A percentile compares a stretch with the other conserved stretches of the same genome.
Evolutionary conservation across 305 asterid species (phyloP).

Genomic region (Fraxinus baroniana): DNA sequence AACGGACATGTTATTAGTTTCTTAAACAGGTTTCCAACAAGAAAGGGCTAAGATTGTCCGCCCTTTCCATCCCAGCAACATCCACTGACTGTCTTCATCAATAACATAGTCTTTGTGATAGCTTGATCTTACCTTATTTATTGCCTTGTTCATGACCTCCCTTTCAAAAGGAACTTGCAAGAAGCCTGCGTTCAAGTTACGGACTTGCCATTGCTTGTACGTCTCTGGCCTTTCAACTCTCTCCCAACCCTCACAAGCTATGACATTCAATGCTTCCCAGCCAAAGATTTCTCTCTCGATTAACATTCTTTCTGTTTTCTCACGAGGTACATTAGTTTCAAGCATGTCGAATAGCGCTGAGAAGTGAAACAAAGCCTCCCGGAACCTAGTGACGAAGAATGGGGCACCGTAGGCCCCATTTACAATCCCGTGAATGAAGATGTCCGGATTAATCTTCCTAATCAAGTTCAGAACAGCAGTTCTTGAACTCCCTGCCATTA

Average conservation of each 20-base stretch:
- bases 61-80: background rate
- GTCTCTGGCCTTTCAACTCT: conserved; percentile 84
- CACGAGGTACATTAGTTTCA: conserved; percentile 60
- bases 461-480: conserved; percentile 54
- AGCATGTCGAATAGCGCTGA: conserved; percentile 78
- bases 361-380: conserved; percentile 77
- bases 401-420: conserved; percentile 77
- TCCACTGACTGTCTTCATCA: conserved; percentile 37
- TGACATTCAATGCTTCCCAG: background rate
- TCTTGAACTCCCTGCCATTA: conserved; percentile 53
- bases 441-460: conserved; percentile 54
- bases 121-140: conserved; percentile 38
- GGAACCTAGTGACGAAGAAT: conserved; percentile 65
- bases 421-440: conserved; percentile 63
- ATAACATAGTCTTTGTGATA: conserved; percentile 71
- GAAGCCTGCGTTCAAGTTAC: conserved; percentile 62
- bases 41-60: background rate
- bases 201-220: conserved; percentile 80
- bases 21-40: background rate
- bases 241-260: conserved; percentile 45
- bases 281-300: background rate
- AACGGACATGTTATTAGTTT: background rate
- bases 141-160: conserved; percentile 45
- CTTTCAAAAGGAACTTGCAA: conserved; percentile 46
- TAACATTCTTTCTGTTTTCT: conserved; percentile 25